Base-by-base conservation (phyloP, 2,329 filamentous ascomycete genomes). In the Fusarium liriodendri region DNA sequence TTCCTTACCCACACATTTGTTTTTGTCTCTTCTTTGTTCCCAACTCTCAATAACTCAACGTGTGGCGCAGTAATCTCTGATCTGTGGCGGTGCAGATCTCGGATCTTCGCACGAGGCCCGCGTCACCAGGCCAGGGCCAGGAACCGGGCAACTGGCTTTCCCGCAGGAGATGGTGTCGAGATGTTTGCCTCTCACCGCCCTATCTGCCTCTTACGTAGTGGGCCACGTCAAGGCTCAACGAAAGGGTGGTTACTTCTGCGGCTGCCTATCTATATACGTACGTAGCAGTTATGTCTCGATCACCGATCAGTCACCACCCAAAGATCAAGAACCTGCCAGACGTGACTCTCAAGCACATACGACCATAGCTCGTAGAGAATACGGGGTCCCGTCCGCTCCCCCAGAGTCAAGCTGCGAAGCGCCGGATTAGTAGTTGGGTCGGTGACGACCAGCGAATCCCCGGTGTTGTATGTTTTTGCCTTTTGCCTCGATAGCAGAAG, bases 21-120 rank as follows among this genome's bases (percentile, higher is more conserved):
- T 47, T 45, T 60, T 22, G 13, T 14, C 40, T 22, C 40, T 32
- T 27, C 33, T n/a, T 9, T 10, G 8, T 35, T 47, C 16, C 8
- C 14, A 50, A 4, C 45, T 50, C 16, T 62, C 20, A 16, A 16
- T 1, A 20, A n/a, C 5, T 8, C 9, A 40, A 27, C 3, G 6
- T 52, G 59, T 62, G 59, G 59, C 59, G 16, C 32, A 50, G 22
- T 11, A 33, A 52, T 52, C 6, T 29, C 29, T 5, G 1, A 50
- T 35, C 27, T 62, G 42, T 62, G 59, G 59, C 59, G 59, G 59
- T 62, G 59, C 42, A 27, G 58, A 61, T 61, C 40, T 62, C 16
- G 32, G 22, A 50, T 25, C 59, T 62, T 62, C 32, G 42, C 59
- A 61, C 40, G 38, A 61, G 54, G 32, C 54, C 54, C 54, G 38